Conservation (phyloP, 345 rosid genomes). For the Brassica rapa region DNA sequence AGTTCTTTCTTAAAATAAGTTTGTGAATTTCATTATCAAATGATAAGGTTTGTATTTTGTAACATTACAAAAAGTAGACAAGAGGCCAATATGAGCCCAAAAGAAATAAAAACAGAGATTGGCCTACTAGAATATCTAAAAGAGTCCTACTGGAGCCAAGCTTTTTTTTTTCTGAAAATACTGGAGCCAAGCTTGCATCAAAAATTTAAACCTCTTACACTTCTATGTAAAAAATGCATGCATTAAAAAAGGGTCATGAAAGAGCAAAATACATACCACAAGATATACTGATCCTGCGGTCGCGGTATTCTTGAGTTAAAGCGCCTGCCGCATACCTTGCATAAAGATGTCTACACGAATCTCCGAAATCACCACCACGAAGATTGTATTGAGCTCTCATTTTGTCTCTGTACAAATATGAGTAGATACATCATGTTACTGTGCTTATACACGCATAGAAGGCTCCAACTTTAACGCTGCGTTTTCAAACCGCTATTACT, state of each 20-base stretch:
- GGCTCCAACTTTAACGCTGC: not conserved
- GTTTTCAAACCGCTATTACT: not conserved
- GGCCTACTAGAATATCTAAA: not conserved
- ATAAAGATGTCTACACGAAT: conserved; percentile 42
- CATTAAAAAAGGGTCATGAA: not conserved
- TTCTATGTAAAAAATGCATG: not conserved
- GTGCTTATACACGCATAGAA: not conserved
- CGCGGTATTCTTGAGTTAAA: conserved; percentile 48
- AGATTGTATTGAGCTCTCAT: not conserved
- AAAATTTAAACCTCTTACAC: not conserved
- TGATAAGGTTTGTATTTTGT: not conserved
- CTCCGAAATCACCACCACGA: conserved; percentile 11
- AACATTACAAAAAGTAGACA: not conserved
- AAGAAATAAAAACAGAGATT: not conserved
- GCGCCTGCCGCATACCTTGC: conserved; percentile 38
- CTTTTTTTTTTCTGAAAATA: too few species aligned
- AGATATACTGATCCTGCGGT: conserved; percentile 23
- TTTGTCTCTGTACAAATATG: not conserved
- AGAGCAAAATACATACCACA: too few species aligned
- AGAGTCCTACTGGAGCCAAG: not conserved
- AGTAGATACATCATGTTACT: not conserved
- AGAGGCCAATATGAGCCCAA: not conserved
- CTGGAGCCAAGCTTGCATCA: not conserved
- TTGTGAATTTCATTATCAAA: too few species aligned
- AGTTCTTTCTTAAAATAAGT: not conserved